Evolutionary conservation across 495 filamentous ascomycete genomes (phyloP), one percentile per base, ranked within the genome.

Genomic region (Aspergillus baeticus): DNA sequence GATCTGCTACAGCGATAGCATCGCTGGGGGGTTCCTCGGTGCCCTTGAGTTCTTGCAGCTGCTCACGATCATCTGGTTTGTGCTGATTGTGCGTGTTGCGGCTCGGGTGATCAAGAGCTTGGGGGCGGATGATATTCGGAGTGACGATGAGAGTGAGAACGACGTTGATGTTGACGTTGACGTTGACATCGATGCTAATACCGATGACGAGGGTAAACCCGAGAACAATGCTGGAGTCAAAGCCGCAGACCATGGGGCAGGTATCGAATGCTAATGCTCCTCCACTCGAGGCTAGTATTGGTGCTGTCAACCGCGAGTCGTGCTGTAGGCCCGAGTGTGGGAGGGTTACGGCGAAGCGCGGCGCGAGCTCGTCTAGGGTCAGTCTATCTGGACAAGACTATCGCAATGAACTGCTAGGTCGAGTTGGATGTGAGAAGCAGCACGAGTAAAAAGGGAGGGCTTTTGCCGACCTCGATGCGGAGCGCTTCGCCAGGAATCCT

Each of bases 31-130:
- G 29, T 93, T 93, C 68, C 72, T 94, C n/a, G 75, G 73, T 21
- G 74, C 87, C 31, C 77, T 95, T n/a, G 73, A 90, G 11, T 80
- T 81, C 75, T 95, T n/a, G 17, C 88, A 95, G 70, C 73, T 78
- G 11, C 73, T 95, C 31, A 86, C 83, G 23, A 70, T 91, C 73
- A 22, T 89, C 57, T 95, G 90, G 90, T 90, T 92, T 63, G 77
- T 70, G 58, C 83, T 92, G 81, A 92, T 94, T 63, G 59, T 87
- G 17, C 76, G 77, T 18, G 86, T 95, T 0, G 89, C 88, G 20
- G 64, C 81, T 38, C 82, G 81, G 37, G 87, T 94, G 3, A 54
- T 93, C 17, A 80, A 72, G 50, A 91, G 90, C 17, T 75, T 77
- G 11, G 73, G 77, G 17, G 91, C 90, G 15, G 90, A 91, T 38